Evolutionary conservation across 306 rosid species (phyloP).

Genomic region (Medicago ruthenica): DNA sequence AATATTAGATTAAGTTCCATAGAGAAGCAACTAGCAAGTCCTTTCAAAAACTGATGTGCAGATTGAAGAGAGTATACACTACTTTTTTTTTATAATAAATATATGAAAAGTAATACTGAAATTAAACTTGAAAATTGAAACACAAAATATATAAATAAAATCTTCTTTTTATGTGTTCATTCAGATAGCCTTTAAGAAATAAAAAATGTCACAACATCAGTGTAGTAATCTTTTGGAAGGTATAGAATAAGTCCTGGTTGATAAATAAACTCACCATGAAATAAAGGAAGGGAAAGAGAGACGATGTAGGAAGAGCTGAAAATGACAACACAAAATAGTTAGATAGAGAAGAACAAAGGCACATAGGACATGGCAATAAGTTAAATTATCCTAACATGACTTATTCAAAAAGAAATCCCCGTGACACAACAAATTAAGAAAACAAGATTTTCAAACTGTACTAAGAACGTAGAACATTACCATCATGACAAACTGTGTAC

Average conservation of each 20-base stretch:
- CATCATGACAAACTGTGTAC: not conserved
- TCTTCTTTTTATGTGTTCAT: too few relatives aligned
- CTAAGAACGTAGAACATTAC: not conserved
- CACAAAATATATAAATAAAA: not conserved
- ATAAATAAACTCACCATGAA: conserved; percentile 54
- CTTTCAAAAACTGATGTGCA: not conserved
- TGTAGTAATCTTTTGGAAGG: not conserved
- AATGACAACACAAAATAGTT: conserved; percentile 1
- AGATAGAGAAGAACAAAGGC: not conserved
- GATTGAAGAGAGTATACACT: not conserved
- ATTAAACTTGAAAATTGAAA: not conserved
- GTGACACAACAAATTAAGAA: not conserved
- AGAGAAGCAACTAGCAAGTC: too few relatives aligned
- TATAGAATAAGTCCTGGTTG: not conserved
- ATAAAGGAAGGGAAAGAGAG: conserved; percentile 61
- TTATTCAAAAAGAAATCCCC: not conserved
- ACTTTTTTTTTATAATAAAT: too few relatives aligned
- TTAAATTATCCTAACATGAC: not conserved
- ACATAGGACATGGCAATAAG: not conserved
- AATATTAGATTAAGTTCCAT: too few relatives aligned
- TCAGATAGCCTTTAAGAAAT: not conserved
- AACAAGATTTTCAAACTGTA: not conserved
- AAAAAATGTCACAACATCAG: not conserved
- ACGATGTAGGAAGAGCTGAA: conserved; percentile 55
- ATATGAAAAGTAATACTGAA: not conserved